phyloP scores from a whole-genome alignment of 1,139 yeast species.

The Starmera stellimalicola region DNA sequence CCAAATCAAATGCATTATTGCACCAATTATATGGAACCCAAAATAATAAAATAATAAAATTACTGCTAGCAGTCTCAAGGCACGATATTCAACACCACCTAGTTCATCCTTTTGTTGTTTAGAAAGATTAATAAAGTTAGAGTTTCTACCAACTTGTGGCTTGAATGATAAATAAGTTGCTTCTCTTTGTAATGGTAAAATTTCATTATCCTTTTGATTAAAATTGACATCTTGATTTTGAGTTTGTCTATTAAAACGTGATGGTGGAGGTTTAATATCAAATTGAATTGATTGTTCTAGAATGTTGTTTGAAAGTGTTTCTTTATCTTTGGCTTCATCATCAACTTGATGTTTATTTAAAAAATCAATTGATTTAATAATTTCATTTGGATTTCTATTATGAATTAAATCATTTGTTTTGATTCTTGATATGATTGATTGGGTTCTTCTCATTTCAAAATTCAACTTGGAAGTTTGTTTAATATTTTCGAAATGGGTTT shows the following conservation, averaged over 20 bases:
- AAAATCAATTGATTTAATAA: background rate
- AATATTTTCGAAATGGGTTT: slow-evolving; percentile 76
- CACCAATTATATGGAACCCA: slow-evolving; percentile 61
- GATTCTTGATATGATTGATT: slow-evolving; percentile 54
- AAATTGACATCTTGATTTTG: slow-evolving; percentile 15
- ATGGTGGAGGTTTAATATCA: slow-evolving; percentile 76
- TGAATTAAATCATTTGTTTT: slow-evolving; percentile 9
- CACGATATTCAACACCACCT: slow-evolving; percentile 95
- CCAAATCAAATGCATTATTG: slow-evolving; percentile 58
- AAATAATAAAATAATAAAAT: slow-evolving; percentile 59
- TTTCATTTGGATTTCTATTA: background rate
- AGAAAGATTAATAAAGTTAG: slow-evolving; percentile 75
- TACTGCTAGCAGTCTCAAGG: slow-evolving; percentile 65
- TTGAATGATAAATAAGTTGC: slow-evolving; percentile 75
- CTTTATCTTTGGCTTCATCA: background rate
- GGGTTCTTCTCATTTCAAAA: slow-evolving; percentile 70
- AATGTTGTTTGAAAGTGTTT: slow-evolving; percentile 4
- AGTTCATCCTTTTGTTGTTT: slow-evolving; percentile 85
- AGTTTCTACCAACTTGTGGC: slow-evolving; percentile 90
- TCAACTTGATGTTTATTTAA: background rate
- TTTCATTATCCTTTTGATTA: slow-evolving; percentile 10
- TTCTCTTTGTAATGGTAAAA: slow-evolving; percentile 20
- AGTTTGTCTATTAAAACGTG: slow-evolving; percentile 32
- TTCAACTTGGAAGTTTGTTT: slow-evolving; percentile 64
- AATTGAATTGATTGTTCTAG: too few relatives aligned